Percentiles rank a stretch among this genome's conserved stretches.
phyloP scores from a whole-genome alignment of 441 rosid genomes.

The Eugenia klotzschiana region DNA sequence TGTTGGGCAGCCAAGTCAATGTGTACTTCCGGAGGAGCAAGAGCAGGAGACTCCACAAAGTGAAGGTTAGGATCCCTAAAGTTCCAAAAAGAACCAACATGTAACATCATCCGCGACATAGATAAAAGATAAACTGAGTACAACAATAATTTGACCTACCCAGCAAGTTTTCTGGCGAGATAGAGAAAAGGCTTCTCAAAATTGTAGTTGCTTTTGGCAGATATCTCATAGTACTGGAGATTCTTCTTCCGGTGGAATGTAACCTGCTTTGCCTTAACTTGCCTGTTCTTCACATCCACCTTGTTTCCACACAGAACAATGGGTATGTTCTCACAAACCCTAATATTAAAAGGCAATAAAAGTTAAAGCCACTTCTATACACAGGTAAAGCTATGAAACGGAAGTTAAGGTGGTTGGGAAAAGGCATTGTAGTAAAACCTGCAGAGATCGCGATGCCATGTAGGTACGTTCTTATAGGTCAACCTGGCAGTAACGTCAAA shows the following conservation, averaged over 20 bases:
- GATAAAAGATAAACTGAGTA: neutral
- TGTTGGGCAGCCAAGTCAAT: constrained; percentile 54
- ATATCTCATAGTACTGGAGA: constrained; percentile 6
- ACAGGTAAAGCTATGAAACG: neutral
- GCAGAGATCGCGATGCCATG: constrained; percentile 93
- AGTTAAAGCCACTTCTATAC: neutral
- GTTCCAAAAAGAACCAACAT: neutral
- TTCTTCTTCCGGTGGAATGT: constrained; percentile 11
- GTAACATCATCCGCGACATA: neutral
- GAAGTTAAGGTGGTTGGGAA: neutral
- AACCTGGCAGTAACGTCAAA: constrained; percentile 3
- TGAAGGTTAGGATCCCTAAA: constrained; percentile 45
- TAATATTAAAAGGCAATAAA: neutral
- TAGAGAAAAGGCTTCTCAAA: constrained; percentile 7
- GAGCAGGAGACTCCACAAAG: constrained; percentile 67
- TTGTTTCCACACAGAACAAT: constrained; percentile 10
- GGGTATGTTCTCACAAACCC: constrained; percentile 11
- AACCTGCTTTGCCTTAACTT: constrained; percentile 10
- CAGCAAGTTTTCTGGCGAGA: constrained; percentile 84
- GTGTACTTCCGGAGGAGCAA: constrained; percentile 69
- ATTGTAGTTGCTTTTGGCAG: constrained; percentile 10
- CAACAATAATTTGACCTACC: constrained; percentile 19
- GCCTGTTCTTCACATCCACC: constrained; percentile 11
- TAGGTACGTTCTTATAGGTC: constrained; percentile 7
- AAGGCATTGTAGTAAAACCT: constrained; percentile 12